These are phyloP conservation scores for Penicillium goetzii DNA, from an alignment of 495 filamentous ascomycete species.

Conservation along the genomic window DNA sequence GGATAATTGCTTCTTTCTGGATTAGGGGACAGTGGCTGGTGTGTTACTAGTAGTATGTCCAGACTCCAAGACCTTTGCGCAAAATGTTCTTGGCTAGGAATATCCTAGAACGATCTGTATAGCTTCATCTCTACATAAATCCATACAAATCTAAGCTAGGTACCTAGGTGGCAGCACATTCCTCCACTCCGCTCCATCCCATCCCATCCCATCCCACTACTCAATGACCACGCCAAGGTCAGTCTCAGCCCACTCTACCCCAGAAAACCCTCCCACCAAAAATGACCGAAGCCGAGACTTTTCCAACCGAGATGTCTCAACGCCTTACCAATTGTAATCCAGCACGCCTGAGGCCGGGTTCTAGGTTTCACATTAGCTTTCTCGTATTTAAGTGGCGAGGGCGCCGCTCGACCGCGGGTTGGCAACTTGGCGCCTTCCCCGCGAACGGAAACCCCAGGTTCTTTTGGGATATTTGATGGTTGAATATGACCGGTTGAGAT, in stretches of 20 bases:
- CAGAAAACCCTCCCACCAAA: neutral
- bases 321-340: slow-evolving; percentile 5
- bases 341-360: neutral
- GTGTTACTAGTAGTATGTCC: too few relatives aligned
- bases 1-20: neutral
- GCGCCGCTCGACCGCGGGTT: neutral
- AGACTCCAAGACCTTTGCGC: too few relatives aligned
- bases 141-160: neutral
- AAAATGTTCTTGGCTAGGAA: too few relatives aligned
- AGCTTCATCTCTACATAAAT: neutral
- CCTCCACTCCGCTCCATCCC: neutral
- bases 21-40: neutral
- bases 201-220: neutral
- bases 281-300: slow-evolving; percentile 9
- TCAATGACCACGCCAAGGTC: neutral
- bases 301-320: slow-evolving; percentile 10
- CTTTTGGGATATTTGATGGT: neutral
- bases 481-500: neutral
- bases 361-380: neutral
- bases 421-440: neutral
- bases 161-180: neutral
- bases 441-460: slow-evolving; percentile 1
- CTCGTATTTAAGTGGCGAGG: slow-evolving; percentile 13
- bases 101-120: neutral
- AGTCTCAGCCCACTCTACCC: neutral